Percentiles rank a stretch among this genome's conserved stretches.
These are phyloP conservation scores for Tritrichomonas foetus DNA, from an alignment of 208 protist species.

Conservation along the genomic window DNA sequence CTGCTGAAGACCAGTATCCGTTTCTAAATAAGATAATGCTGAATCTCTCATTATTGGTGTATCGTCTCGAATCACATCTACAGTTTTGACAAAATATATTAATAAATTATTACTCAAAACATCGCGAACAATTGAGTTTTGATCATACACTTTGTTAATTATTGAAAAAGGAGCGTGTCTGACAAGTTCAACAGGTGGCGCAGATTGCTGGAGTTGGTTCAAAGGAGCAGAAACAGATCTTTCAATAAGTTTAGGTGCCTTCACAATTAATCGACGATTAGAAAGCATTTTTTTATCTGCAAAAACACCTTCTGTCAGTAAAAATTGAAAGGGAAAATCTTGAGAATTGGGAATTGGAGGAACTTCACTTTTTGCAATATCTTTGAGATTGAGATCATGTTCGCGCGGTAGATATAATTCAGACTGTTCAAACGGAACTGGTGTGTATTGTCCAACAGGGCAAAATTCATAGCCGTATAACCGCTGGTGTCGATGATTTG, in stretches of 20 bases:
- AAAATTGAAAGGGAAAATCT: neutral
- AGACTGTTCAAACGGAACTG: slow-evolving; percentile 15
- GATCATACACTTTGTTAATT: neutral
- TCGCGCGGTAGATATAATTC: neutral
- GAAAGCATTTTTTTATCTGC: neutral
- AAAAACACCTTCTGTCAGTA: neutral
- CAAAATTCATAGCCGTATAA: neutral
- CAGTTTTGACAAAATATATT: neutral
- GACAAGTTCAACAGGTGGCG: neutral
- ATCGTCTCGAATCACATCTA: neutral
- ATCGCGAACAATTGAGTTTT: neutral
- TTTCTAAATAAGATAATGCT: neutral
- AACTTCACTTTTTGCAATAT: neutral
- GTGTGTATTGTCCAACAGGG: neutral
- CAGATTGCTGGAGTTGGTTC: neutral
- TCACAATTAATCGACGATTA: neutral
- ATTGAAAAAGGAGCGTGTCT: neutral
- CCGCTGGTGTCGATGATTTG: neutral
- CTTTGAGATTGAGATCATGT: too few species aligned
- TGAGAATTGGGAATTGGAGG: neutral
- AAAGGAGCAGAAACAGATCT: neutral
- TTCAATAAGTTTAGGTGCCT: neutral
- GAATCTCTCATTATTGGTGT: too few species aligned
- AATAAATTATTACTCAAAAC: neutral
- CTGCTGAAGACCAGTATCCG: neutral